A percentile compares a stretch with the other conserved stretches of the same genome.
phyloP scores from a whole-genome alignment of 352 stramenopile genomes.

The Thraustochytrium striatum region DNA sequence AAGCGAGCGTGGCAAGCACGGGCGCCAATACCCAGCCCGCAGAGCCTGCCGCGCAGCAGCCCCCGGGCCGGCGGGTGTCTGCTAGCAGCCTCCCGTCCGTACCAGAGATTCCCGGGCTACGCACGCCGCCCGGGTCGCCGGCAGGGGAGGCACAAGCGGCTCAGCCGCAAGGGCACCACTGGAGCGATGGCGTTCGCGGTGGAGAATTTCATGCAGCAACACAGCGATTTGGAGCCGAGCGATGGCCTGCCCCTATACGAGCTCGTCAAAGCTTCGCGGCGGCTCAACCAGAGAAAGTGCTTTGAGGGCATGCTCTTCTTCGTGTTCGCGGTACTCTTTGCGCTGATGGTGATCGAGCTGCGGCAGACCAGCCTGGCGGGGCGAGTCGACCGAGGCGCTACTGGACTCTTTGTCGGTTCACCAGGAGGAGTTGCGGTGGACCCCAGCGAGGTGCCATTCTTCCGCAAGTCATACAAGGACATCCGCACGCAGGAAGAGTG shows the following conservation, averaged over 20 bases:
- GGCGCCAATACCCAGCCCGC: background rate
- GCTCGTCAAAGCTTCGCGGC: conserved; percentile 21
- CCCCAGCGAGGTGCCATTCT: conserved; percentile 4
- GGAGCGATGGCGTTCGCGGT: background rate
- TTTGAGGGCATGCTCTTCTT: conserved; percentile 16
- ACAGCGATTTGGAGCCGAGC: background rate
- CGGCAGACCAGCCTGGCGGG: background rate
- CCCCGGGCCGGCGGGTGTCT: too few relatives aligned
- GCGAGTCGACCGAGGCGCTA: conserved; percentile 11
- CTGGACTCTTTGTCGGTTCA: conserved; percentile 30
- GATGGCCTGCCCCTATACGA: conserved; percentile 28
- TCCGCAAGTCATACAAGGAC: conserved; percentile 29
- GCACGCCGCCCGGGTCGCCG: too few relatives aligned
- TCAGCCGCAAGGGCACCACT: background rate
- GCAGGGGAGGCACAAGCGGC: background rate
- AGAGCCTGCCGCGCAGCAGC: background rate
- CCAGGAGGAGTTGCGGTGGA: conserved; percentile 30
- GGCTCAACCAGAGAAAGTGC: conserved; percentile 8
- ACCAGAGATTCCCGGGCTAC: background rate
- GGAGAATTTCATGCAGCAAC: background rate
- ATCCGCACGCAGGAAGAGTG: conserved; percentile 16
- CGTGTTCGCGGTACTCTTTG: background rate
- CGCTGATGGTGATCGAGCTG: background rate
- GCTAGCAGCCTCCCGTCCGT: background rate
- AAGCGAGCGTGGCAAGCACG: background rate